phyloP scores from a whole-genome alignment of 2,329 filamentous ascomycete genomes.

The Diaporthe sp. region DNA sequence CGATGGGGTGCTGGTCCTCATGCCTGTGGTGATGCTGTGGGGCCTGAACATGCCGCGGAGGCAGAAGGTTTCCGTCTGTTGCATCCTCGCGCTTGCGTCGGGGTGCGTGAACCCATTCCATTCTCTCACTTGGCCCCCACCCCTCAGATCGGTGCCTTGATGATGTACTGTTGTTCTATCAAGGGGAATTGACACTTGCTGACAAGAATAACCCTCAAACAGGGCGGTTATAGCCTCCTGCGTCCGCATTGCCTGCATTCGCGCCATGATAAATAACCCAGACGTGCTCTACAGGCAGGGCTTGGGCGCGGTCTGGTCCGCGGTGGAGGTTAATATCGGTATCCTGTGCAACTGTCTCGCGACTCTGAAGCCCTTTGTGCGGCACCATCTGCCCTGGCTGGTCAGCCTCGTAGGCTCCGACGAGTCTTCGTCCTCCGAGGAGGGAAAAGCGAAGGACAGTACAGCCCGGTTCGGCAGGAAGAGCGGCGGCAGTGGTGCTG shows the following conservation, averaged over 20 bases:
- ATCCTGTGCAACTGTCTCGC: constrained; percentile 42
- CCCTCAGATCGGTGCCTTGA: too few species aligned
- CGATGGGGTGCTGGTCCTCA: constrained; percentile 53
- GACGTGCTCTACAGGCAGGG: constrained; percentile 45
- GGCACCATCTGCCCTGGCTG: constrained; percentile 37
- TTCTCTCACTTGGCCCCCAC: neutral
- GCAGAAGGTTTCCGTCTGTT: constrained; percentile 54
- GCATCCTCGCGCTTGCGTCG: constrained; percentile 56
- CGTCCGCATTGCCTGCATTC: constrained; percentile 41
- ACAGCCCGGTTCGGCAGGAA: constrained; percentile 3
- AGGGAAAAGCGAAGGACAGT: neutral
- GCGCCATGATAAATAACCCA: constrained; percentile 42
- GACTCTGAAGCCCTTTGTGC: constrained; percentile 40
- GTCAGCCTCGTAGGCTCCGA: constrained; percentile 30
- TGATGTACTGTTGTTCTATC: too few species aligned
- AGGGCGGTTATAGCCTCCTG: constrained; percentile 42
- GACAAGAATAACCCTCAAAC: neutral
- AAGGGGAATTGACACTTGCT: neutral
- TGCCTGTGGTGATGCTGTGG: constrained; percentile 56
- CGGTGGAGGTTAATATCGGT: constrained; percentile 48
- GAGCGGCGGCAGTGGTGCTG: neutral
- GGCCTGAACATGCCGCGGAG: constrained; percentile 52
- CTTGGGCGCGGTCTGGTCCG: constrained; percentile 43
- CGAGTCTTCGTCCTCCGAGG: neutral
- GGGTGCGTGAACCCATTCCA: constrained; percentile 43